phyloP scores from a whole-genome alignment of 1,284 basidiomycete genomes.

The Ganoderma multipileum region DNA sequence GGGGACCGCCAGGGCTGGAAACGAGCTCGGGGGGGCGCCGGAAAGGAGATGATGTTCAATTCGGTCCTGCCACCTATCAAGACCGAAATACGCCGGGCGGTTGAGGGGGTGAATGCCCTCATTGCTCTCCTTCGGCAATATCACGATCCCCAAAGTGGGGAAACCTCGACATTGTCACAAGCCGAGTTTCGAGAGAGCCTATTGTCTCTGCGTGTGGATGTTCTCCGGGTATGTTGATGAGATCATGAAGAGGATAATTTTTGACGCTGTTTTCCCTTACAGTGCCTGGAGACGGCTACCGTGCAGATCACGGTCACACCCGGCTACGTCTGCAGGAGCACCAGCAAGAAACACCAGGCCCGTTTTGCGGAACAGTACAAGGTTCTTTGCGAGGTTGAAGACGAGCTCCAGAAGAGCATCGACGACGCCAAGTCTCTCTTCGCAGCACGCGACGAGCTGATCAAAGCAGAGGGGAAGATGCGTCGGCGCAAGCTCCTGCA shows the following conservation, averaged over 20 bases:
- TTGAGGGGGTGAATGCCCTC: background rate
- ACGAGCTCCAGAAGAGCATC: constrained; percentile 6
- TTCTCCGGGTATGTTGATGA: background rate
- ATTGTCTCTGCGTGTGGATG: background rate
- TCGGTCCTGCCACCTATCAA: constrained; percentile 1
- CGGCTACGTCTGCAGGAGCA: constrained; percentile 18
- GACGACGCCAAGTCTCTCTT: background rate
- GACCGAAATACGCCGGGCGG: background rate
- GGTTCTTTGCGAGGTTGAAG: constrained; percentile 1
- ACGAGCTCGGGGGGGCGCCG: background rate
- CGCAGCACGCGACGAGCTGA: background rate
- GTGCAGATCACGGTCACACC: background rate
- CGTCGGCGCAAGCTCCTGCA: background rate
- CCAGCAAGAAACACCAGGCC: constrained; percentile 1
- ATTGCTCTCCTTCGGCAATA: background rate
- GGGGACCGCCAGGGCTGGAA: constrained; percentile 2
- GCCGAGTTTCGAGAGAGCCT: background rate
- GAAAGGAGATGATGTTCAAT: background rate
- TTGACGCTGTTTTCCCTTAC: background rate
- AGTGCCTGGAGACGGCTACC: constrained; percentile 11
- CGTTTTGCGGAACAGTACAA: constrained; percentile 1
- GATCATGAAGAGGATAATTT: background rate
- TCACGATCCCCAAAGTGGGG: background rate
- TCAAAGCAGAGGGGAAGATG: background rate
- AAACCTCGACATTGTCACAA: background rate